Base-by-base conservation (phyloP, 2,329 filamentous ascomycete species). In the Clonostachys solani region DNA sequence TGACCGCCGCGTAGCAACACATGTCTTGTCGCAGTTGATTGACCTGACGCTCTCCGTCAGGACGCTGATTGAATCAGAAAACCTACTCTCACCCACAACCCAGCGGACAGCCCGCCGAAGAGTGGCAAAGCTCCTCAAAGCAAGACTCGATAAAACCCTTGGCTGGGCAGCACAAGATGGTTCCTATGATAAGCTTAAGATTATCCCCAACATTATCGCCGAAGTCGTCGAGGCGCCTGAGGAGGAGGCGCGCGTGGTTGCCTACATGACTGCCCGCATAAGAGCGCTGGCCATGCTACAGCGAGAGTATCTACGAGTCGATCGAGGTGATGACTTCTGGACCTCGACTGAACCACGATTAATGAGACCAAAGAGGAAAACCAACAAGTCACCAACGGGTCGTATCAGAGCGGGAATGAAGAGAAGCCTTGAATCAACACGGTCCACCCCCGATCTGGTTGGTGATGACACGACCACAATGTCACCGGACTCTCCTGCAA, bases 131-230 rank as follows among this genome's bases (percentile, higher is more conserved):
- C 53, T 64, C 23, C 64, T 73, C 44, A 64, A 64, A 42, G 63
- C 56, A 42, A 58, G 61, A 13, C 47, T 73, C 2, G 59, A 62
- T 23, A 56, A 54, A 36, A 71, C 66, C 44, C 44, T 68, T n/a
- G 57, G 51, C 17, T 73, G 70, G 70, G 67, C 70, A 1, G 64
- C 66, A n/a, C 58, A 63, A 13, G 70, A 73, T 35, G 70, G 66
- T 16, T 60, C 59, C 19, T 72, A 67, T 51, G 50, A 53, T 7
- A 52, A 62, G 37, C 55, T 66, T 4, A 55, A 60, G 3, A 58
- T 62, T 33, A 56, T 70, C 3, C 67, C 69, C 12, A 73, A 73
- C 48, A 57, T 72, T 34, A 51, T 67, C 23, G 59, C 62, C 19
- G 67, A 68, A 43, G 52, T 66, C 5, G 53, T 73, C 38, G 61